Conservation (phyloP, 108 stramenopile genomes). For the Conticribra weissflogii region DNA sequence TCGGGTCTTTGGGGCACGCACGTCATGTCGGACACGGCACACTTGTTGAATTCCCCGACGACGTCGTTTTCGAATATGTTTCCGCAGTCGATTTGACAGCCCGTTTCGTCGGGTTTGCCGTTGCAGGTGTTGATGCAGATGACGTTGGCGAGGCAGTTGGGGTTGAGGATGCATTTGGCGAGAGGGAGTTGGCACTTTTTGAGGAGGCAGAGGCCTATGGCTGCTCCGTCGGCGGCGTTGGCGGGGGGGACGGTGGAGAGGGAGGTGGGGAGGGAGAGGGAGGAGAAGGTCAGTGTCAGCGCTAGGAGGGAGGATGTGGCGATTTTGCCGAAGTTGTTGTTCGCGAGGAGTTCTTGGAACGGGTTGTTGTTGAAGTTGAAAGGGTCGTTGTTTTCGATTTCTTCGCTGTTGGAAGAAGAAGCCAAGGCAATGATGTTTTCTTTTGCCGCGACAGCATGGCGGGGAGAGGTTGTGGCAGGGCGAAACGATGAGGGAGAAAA, state of each 20-base stretch:
- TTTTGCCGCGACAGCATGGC: no score
- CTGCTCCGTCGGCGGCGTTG: slow-evolving; percentile 70
- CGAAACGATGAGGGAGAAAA: no score
- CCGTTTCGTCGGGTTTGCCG: slow-evolving; percentile 82
- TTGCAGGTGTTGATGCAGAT: slow-evolving; percentile 94
- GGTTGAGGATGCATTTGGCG: slow-evolving; percentile 87
- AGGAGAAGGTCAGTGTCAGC: slow-evolving; percentile 41
- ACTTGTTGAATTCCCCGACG: slow-evolving; percentile 97
- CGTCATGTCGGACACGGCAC: slow-evolving; percentile 89
- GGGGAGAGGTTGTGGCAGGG: no score
- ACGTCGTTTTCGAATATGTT: slow-evolving; percentile 94
- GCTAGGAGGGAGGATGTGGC: slow-evolving; percentile 56
- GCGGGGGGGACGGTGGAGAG: slow-evolving; percentile 41
- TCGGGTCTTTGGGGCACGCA: slow-evolving; percentile 93
- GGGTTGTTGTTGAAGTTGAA: no score
- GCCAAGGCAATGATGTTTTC: no score
- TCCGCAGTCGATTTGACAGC: slow-evolving; percentile 95
- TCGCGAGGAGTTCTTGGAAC: no score
- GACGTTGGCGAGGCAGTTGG: slow-evolving; percentile 94
- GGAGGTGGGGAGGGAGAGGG: not conserved
- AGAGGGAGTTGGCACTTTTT: slow-evolving; percentile 79
- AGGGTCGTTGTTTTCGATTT: no score
- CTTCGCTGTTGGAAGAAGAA: no score
- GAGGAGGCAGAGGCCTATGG: slow-evolving; percentile 77
- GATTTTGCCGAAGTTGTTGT: no score